Percentiles rank a stretch among this genome's conserved stretches.
Conservation (phyloP, 2,329 filamentous ascomycete genomes). For the Sporothrix curviconia region DNA sequence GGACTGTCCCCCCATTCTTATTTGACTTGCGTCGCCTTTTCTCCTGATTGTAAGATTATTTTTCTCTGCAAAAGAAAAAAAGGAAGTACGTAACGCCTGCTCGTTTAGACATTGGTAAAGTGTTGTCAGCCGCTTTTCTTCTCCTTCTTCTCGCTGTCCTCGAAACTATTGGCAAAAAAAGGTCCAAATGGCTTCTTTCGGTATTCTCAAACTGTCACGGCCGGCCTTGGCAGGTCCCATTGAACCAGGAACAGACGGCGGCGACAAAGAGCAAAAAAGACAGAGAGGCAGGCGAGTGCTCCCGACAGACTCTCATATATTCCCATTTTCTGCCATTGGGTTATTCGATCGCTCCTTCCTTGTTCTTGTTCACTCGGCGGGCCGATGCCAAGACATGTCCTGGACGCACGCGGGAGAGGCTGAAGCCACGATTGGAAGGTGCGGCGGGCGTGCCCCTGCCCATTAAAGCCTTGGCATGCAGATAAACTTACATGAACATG, state of each 20-base stretch:
- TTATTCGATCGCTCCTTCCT: no score
- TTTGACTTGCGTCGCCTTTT: no score
- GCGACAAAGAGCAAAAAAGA: neutral
- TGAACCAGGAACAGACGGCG: neutral
- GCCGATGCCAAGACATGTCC: neutral
- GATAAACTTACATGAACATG: neutral
- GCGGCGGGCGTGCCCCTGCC: neutral
- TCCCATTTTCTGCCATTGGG: no score
- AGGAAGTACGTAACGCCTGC: no score
- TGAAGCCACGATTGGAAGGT: slow-evolving; percentile 14
- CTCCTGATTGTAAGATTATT: no score
- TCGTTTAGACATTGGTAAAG: no score
- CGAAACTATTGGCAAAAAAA: neutral
- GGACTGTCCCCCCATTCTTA: no score
- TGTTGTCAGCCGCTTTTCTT: no score
- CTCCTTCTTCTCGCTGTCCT: neutral
- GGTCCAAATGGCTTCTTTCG: neutral
- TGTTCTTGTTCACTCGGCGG: no score
- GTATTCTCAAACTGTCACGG: neutral
- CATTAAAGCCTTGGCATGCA: slow-evolving; percentile 7
- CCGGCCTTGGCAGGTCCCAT: neutral
- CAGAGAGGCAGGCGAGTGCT: no score
- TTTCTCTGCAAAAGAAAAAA: no score
- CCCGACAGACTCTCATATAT: no score
- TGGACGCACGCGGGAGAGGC: slow-evolving; percentile 7